Conservation (phyloP, 129 eudicot genomes). For the Heracleum sosnowskyi region DNA sequence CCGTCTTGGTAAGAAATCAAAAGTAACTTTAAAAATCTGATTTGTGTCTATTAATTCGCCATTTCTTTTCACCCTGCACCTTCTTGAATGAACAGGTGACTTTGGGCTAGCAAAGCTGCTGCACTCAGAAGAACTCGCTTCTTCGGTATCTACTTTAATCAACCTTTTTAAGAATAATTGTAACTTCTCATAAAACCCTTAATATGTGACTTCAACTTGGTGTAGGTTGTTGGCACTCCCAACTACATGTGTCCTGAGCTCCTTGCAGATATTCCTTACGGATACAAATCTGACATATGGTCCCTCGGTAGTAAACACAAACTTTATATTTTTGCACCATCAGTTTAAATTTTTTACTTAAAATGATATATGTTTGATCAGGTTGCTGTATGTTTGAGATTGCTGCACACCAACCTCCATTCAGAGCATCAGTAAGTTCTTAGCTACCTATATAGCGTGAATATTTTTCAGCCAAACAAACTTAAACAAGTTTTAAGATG, state of each 20-base stretch:
- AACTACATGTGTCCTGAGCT: conserved; percentile 98
- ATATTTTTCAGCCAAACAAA: not conserved
- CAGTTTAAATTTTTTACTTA: not conserved
- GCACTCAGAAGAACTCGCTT: conserved; percentile 65
- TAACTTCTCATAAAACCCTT: not conserved
- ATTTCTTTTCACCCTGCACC: not conserved
- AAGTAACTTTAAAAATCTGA: not conserved
- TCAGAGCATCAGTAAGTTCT: too few species aligned
- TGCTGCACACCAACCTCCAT: too few species aligned
- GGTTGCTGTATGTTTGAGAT: too few species aligned
- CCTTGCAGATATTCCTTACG: conserved; percentile 90
- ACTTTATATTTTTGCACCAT: not conserved
- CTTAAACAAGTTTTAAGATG: not conserved
- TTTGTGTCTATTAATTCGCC: not conserved
- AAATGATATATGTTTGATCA: too few species aligned
- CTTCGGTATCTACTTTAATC: conserved; percentile 47
- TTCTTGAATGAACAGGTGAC: conserved; percentile 49
- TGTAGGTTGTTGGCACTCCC: conserved; percentile 93
- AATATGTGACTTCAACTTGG: not conserved
- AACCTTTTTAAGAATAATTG: not conserved
- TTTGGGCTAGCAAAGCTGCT: conserved; percentile 95
- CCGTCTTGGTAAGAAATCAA: conserved; percentile 68
- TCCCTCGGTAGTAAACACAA: conserved; percentile 56
- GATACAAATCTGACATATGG: conserved; percentile 98
- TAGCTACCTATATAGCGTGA: not conserved